A percentile compares a stretch with the other conserved stretches of the same genome.
Conservation (phyloP, 345 rosid genomes). For the Passiflora organensis region DNA sequence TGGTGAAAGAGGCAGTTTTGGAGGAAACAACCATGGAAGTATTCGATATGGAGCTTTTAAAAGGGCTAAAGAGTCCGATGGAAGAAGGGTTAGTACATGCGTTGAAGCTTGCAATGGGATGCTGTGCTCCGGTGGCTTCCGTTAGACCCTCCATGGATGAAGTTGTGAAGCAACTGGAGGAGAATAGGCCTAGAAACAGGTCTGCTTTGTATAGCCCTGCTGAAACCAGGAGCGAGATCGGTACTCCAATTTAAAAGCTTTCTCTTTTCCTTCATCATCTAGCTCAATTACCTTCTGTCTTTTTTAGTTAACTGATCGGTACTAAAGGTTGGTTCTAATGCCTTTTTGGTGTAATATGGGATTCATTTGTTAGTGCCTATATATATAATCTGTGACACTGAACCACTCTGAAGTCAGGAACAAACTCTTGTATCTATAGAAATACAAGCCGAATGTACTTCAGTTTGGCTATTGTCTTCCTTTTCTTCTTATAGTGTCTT, state of each 20-base stretch:
- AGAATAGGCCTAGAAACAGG: slow-evolving; percentile 91
- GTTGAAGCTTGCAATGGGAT: slow-evolving; percentile 96
- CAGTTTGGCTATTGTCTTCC: no score
- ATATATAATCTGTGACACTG: no score
- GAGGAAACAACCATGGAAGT: slow-evolving; percentile 97
- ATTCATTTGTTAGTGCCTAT: no score
- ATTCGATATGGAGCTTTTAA: slow-evolving; percentile 75
- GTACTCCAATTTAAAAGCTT: slow-evolving; percentile 67
- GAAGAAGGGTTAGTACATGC: slow-evolving; percentile 96
- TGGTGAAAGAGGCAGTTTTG: slow-evolving; percentile 87
- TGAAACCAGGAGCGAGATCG: slow-evolving; percentile 79
- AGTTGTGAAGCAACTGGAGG: slow-evolving; percentile 92
- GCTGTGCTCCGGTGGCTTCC: slow-evolving; percentile 89
- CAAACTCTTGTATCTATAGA: no score
- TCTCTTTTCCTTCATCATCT: slow-evolving; percentile 12
- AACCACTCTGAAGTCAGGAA: no score
- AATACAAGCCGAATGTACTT: no score
- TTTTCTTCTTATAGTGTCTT: no score
- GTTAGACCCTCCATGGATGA: slow-evolving; percentile 96
- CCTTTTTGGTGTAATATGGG: neutral
- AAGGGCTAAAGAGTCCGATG: slow-evolving; percentile 88
- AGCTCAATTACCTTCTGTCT: slow-evolving; percentile 10
- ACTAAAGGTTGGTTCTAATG: slow-evolving; percentile 11
- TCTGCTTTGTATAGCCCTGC: slow-evolving; percentile 92
- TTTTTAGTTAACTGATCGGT: slow-evolving; percentile 10